Conservation (phyloP, 1,284 basidiomycete species). For the Termitomyces sp. region DNA sequence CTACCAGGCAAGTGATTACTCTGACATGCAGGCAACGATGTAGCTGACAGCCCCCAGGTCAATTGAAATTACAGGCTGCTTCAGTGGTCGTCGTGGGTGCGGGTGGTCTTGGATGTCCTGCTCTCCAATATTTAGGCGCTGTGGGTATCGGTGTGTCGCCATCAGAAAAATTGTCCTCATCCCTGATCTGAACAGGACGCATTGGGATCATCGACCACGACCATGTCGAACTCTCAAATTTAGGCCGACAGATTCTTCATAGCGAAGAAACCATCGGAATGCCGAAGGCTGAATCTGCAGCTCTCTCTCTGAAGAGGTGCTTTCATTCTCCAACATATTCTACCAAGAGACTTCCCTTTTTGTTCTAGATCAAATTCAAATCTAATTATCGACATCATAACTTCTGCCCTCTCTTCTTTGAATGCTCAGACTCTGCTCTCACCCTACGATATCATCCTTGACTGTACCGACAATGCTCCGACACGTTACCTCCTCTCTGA, state of each 20-base stretch:
- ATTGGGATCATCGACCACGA: constrained; percentile 93
- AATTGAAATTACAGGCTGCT: constrained; percentile 73
- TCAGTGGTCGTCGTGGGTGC: constrained; percentile 89
- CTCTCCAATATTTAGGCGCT: constrained; percentile 88
- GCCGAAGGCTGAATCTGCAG: constrained; percentile 82
- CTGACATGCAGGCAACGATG: not conserved
- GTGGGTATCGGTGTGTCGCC: constrained; percentile 86
- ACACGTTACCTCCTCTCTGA: constrained; percentile 96
- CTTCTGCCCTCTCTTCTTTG: constrained; percentile 46
- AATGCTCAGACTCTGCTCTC: constrained; percentile 43
- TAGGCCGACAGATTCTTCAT: constrained; percentile 93
- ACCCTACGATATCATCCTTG: constrained; percentile 27
- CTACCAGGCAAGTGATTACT: constrained; percentile 54
- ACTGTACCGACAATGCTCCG: constrained; percentile 11
- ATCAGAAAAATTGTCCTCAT: constrained; percentile 34
- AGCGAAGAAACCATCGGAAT: constrained; percentile 76
- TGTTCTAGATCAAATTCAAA: constrained; percentile 65
- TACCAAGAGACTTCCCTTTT: not conserved
- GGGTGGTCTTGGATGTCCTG: constrained; percentile 95
- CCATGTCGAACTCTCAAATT: constrained; percentile 85
- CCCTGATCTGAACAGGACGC: constrained; percentile 43
- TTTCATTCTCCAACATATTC: constrained; percentile 15
- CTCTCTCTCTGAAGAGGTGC: constrained; percentile 59
- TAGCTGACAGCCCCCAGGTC: constrained; percentile 48
- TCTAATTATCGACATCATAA: constrained; percentile 49